A percentile compares a stretch with the other conserved stretches of the same genome.
Conservation (phyloP, 768 basidiomycete genomes). For the Lenzites betulinus region DNA sequence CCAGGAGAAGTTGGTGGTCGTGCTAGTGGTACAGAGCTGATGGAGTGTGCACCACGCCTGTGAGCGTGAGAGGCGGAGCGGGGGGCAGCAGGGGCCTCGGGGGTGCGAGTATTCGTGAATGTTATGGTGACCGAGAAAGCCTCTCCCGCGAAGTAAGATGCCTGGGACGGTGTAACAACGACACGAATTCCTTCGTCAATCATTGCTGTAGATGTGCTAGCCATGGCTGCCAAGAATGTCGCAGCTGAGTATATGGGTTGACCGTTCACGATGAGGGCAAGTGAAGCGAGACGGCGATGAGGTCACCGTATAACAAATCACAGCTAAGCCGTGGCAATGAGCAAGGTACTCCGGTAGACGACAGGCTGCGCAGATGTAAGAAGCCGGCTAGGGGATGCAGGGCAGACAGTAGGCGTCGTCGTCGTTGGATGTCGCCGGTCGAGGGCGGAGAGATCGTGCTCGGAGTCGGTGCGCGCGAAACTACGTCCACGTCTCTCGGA, state of each 20-base stretch:
- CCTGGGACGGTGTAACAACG: conserved; percentile 75
- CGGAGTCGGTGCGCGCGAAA: no score
- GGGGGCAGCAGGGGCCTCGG: conserved; percentile 40
- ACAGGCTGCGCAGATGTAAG: no score
- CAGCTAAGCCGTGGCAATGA: no score
- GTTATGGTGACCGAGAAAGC: conserved; percentile 81
- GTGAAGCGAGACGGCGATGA: not conserved
- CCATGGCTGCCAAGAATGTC: conserved; percentile 5
- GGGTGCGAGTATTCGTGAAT: conserved; percentile 78
- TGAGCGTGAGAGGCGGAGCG: conserved; percentile 45
- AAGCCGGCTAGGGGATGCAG: no score
- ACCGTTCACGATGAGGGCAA: not conserved
- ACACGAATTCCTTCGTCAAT: conserved; percentile 52
- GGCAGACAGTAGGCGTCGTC: no score
- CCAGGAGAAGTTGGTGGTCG: conserved; percentile 85
- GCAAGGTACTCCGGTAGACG: no score
- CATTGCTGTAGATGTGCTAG: not conserved
- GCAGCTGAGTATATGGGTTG: not conserved
- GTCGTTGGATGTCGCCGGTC: no score
- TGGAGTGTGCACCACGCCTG: conserved; percentile 74
- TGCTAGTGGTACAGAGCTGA: conserved; percentile 80
- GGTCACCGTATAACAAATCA: no score
- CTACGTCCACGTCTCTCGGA: not conserved
- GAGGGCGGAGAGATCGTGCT: no score
- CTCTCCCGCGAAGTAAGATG: conserved; percentile 94